These are phyloP conservation scores for Rhizopogon roseolus DNA, from an alignment of 768 basidiomycete genomes.

Conservation along the genomic window DNA sequence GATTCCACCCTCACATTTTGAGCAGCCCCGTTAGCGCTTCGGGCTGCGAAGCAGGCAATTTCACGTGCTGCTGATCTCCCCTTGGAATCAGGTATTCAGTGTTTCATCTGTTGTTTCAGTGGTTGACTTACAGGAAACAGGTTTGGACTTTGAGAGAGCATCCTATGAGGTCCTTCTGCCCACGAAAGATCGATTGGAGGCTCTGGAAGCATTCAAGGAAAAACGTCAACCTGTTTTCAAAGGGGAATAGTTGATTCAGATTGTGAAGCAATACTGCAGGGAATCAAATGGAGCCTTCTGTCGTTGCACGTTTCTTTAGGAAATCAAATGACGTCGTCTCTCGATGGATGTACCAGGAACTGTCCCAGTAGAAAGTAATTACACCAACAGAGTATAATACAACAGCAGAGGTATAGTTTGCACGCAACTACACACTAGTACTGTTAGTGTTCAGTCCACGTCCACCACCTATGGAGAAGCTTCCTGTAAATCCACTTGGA, in stretches of 20 bases:
- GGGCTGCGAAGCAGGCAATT: conserved; percentile 86
- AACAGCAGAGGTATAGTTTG: neutral
- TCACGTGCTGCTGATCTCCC: conserved; percentile 75
- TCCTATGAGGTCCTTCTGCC: conserved; percentile 78
- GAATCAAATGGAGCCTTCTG: neutral
- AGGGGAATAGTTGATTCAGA: conserved; percentile 51
- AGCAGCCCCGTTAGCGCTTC: conserved; percentile 77
- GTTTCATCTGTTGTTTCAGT: neutral
- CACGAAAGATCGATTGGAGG: conserved; percentile 76
- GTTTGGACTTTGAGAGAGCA: conserved; percentile 88
- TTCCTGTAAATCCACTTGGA: conserved; percentile 51
- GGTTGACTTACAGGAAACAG: conserved; percentile 26
- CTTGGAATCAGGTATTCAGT: conserved; percentile 60
- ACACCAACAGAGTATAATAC: neutral
- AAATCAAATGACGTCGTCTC: too few relatives aligned
- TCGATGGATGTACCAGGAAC: too few relatives aligned
- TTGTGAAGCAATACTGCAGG: neutral
- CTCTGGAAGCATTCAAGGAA: conserved; percentile 80
- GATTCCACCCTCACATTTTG: neutral
- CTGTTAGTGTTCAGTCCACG: conserved; percentile 34
- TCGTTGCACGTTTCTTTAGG: too few relatives aligned
- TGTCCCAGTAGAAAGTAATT: too few relatives aligned
- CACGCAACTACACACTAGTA: neutral
- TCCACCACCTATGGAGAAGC: conserved; percentile 42
- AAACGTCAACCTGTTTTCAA: conserved; percentile 76